Percentiles rank a stretch among this genome's conserved stretches.
These are phyloP conservation scores for Cystobasidium onofrii DNA, from an alignment of 768 basidiomycete genomes.

Conservation along the genomic window DNA sequence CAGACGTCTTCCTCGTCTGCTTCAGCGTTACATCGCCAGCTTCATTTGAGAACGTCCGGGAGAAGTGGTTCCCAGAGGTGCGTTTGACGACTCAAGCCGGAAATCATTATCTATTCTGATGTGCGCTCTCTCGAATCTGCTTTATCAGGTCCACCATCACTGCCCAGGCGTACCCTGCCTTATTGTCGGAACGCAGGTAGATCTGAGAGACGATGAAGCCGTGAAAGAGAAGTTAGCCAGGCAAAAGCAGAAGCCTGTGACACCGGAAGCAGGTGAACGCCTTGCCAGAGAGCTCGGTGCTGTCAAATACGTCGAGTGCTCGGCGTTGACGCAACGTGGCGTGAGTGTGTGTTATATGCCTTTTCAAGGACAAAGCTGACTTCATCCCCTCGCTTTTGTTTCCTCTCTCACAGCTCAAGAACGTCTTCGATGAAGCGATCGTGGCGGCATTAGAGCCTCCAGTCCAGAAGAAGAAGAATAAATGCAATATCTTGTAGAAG, in stretches of 20 bases:
- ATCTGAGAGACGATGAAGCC: conserved; percentile 83
- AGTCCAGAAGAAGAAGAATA: conserved; percentile 69
- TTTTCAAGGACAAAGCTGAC: conserved; percentile 4
- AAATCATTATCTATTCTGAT: not conserved
- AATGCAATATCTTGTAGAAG: conserved; percentile 74
- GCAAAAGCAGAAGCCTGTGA: conserved; percentile 92
- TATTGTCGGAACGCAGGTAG: conserved; percentile 96
- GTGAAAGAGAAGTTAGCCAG: conserved; percentile 90
- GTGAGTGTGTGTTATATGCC: conserved; percentile 33
- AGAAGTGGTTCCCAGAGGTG: conserved; percentile 98
- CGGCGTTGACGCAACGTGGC: conserved; percentile 96
- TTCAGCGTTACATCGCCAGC: conserved; percentile 98
- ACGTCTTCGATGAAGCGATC: conserved; percentile 99
- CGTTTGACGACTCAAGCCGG: not conserved
- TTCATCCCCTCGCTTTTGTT: not conserved
- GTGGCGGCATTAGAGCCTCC: conserved; percentile 98
- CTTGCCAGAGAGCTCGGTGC: conserved; percentile 96
- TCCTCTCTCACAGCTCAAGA: conserved; percentile 59
- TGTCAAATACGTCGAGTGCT: conserved; percentile 99
- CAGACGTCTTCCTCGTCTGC: conserved; percentile 98
- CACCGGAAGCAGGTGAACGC: conserved; percentile 77
- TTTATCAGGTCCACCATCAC: conserved; percentile 74
- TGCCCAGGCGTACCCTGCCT: conserved; percentile 99
- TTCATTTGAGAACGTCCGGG: conserved; percentile 99
- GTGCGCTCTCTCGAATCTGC: not conserved